Evolutionary conservation across 1,284 basidiomycete genomes (phyloP).

Genomic region (Paramarasmius palmivorus): DNA sequence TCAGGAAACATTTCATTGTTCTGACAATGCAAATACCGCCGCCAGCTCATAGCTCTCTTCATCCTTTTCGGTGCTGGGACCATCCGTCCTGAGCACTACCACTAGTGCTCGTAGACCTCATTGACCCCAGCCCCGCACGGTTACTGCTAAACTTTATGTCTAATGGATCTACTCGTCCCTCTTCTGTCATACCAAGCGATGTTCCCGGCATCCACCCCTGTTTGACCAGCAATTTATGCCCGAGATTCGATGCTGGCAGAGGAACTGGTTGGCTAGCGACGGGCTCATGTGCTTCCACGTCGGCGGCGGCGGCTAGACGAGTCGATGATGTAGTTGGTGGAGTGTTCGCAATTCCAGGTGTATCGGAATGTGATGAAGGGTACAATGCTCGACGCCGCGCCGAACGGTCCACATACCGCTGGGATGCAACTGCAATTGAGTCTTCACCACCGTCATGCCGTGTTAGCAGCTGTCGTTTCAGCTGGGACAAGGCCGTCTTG

Average conservation of each 20-base stretch:
- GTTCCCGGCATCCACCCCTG: slow-evolving; percentile 76
- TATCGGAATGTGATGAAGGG: slow-evolving; percentile 46
- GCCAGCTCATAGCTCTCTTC: too few species aligned
- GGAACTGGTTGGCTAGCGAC: slow-evolving; percentile 42
- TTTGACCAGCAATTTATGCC: slow-evolving; percentile 63
- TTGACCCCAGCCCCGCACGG: slow-evolving; percentile 58
- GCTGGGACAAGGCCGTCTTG: slow-evolving; percentile 58
- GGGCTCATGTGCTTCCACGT: slow-evolving; percentile 16
- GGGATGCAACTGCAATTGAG: slow-evolving; percentile 18
- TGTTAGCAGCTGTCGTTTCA: slow-evolving; percentile 61
- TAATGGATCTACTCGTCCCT: slow-evolving; percentile 56
- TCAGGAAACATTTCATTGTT: too few species aligned
- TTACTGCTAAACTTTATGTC: slow-evolving; percentile 40
- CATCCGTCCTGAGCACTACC: too few species aligned
- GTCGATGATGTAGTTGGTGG: slow-evolving; percentile 16
- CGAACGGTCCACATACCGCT: slow-evolving; percentile 63
- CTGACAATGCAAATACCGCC: too few species aligned
- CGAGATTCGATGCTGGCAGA: slow-evolving; percentile 59
- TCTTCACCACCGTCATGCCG: slow-evolving; percentile 36
- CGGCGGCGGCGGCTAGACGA: slow-evolving; percentile 6
- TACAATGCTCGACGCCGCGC: slow-evolving; percentile 63
- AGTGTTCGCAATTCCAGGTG: slow-evolving; percentile 39
- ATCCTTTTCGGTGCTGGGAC: too few species aligned
- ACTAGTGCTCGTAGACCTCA: slow-evolving; percentile 6
- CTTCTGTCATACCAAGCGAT: slow-evolving; percentile 45